Percentiles rank a stretch among this genome's conserved stretches.
phyloP scores from a whole-genome alignment of 2,329 filamentous ascomycete genomes.

The Xylariomycetidae sp. region DNA sequence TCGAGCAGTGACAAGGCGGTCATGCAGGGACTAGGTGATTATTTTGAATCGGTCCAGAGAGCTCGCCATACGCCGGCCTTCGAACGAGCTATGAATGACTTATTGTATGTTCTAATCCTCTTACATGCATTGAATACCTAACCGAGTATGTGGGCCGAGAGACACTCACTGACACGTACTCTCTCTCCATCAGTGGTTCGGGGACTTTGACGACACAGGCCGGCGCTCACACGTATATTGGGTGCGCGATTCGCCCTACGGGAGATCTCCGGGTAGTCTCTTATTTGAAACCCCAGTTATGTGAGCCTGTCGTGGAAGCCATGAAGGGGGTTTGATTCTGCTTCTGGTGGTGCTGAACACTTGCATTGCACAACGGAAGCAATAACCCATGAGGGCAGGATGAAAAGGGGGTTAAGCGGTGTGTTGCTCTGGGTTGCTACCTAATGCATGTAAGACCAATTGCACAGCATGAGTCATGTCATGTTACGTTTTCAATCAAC shows the following conservation, averaged over 20 bases:
- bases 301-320: no score
- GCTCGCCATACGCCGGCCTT: conserved; percentile 5
- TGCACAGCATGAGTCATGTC: no score
- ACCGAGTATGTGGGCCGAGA: no score
- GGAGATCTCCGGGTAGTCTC: conserved; percentile 8
- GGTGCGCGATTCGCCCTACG: conserved; percentile 5
- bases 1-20: conserved; percentile 3
- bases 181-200: conserved; percentile 3
- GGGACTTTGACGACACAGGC: background rate
- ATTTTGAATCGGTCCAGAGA: conserved; percentile 4
- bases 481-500: no score
- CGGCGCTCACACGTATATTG: conserved; percentile 8
- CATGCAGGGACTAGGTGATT: conserved; percentile 2
- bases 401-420: no score
- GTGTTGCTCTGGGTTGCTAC: no score
- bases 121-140: no score
- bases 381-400: no score
- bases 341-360: no score
- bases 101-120: conserved; percentile 6
- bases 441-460: no score
- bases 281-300: conserved; percentile 10
- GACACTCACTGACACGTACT: conserved; percentile 1
- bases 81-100: conserved; percentile 2
- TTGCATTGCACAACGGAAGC: no score
- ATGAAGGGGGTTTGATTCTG: no score